Conservation (phyloP, 2,329 filamentous ascomycete species). For the Biscogniauxia marginata region DNA sequence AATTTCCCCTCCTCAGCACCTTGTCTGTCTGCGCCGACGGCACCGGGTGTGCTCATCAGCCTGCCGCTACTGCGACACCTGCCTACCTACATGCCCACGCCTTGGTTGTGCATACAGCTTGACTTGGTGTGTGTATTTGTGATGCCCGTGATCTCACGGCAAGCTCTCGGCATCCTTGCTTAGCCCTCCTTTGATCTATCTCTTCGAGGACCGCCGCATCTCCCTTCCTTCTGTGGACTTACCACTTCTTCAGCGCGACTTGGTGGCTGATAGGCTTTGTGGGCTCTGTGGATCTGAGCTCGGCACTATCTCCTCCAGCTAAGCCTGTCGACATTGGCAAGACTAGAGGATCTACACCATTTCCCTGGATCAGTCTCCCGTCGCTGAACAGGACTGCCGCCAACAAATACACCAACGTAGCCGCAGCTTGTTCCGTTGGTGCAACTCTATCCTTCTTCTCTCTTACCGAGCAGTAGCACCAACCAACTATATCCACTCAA, state of each 20-base stretch:
- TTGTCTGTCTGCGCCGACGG: constrained; percentile 4
- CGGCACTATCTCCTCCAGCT: constrained; percentile 31
- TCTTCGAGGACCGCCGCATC: constrained; percentile 15
- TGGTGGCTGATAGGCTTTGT: constrained; percentile 29
- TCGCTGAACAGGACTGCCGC: constrained; percentile 32
- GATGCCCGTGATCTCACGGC: constrained; percentile 22
- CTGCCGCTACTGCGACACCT: constrained; percentile 9
- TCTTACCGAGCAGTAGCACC: constrained; percentile 27
- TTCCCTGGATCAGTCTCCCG: constrained; percentile 30
- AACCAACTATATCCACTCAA: constrained; percentile 21
- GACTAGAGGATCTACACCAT: constrained; percentile 33
- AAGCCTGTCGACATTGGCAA: constrained; percentile 23
- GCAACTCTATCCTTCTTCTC: constrained; percentile 34
- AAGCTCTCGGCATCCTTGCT: constrained; percentile 25
- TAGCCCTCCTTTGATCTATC: constrained; percentile 22
- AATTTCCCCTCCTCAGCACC: constrained; percentile 10
- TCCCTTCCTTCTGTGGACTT: constrained; percentile 23
- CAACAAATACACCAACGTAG: constrained; percentile 39
- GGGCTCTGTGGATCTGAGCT: constrained; percentile 24
- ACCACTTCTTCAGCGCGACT: constrained; percentile 26
- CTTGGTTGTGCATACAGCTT: constrained; percentile 6
- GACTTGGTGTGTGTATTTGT: constrained; percentile 10
- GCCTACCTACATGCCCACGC: constrained; percentile 6
- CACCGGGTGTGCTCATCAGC: not conserved
- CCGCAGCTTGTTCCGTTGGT: constrained; percentile 32